Base-by-base conservation (phyloP, 2,329 filamentous ascomycete genomes). In the Neonectria sp. region DNA sequence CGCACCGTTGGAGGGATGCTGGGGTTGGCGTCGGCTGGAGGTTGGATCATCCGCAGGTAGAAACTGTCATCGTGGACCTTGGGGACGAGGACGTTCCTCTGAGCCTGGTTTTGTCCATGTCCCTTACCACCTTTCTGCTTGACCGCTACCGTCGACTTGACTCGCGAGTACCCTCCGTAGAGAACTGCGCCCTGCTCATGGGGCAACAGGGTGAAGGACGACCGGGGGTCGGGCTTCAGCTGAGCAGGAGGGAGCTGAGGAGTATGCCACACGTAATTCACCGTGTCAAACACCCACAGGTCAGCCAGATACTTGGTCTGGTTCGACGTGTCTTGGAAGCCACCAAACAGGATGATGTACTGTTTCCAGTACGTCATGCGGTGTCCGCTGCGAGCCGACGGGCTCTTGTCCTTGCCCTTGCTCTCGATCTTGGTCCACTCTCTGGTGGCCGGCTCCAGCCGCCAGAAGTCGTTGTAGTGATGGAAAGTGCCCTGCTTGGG, bases 381-480 rank as follows among this genome's bases (percentile, higher is more conserved):
- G 81, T 98, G 95, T 4, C 96, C 96, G 79, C 93, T 97, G 71
- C 96, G 87, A 3, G 95, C 95, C 2, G 94, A 92, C 45, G 95
- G 95, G 40, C 88, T 88, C 80, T 93, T 93, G 63, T 93, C 93
- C 83, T 90, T 89, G 65, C 93, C 93, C 83, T 89, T 89, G 74
- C 86, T 87, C 80, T 99, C 96, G 37, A 99, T 86, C 68, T 95
- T 92, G 63, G 90, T 93, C 96, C 96, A 99, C 83, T 99, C 96
- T 75, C 95, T 88, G 8, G 89, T 91, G 9, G 87, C 88, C 0
- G 95, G 93, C 77, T 98, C 95, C 49, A 98, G 88, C 56, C 92
- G 88, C 95, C 96, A 99, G 80, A 99, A 98, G 82, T 98, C 96
- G 77, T 97, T 97, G 84, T 99, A 99, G 82, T 99, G 96, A 80